Evolutionary conservation across 1,284 basidiomycete species (phyloP), one percentile per base, ranked within the genome.

Genomic region (Trametes hirsuta): DNA sequence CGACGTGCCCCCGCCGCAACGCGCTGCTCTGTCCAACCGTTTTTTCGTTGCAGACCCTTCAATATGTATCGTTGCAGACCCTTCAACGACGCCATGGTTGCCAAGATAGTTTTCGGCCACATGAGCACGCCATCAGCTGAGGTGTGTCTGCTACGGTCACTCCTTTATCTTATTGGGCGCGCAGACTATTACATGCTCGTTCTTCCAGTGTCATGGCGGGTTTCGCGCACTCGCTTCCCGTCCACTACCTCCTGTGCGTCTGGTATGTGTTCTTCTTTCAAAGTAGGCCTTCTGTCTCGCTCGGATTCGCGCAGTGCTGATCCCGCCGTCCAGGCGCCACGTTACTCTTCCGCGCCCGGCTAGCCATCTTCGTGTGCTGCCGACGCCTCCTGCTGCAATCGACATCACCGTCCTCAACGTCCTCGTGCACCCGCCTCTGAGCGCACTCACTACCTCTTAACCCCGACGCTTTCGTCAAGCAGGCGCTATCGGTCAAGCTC

Each of bases 271-370:
- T n/a, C n/a, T n/a, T n/a, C n/a, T n/a, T n/a, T n/a, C n/a, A n/a
- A n/a, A n/a, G n/a, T n/a, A n/a, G n/a, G 76, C 95, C 3, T 94
- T 97, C 71, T 78, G 97, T 36, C 89, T 85, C 59, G 94, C 22
- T 14, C 1, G 0, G 10, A 21, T 14, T n/a, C 8, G 37, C n/a
- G 2, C 35, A 14, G 47, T 40, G 14, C 56, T 44, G 3, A 44
- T 18, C 22, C 45, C 34, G 36, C 12, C 67, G 58, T 61, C 39
- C 69, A 93, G 94, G 94, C 4, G 80, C 93, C 3, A 82, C 88
- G 0, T 94, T 90, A 80, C 79, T 97, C 44, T 82, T 95, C 69
- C 87, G 94, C 12, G 81, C 93, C 2, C 91, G 88, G 0, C 78
- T 97, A 6, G 88, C 91, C 0, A 76, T 98, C 51, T 72, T 95